phyloP scores from a whole-genome alignment of 495 filamentous ascomycete genomes.

The Hypoxylon fuscum region DNA sequence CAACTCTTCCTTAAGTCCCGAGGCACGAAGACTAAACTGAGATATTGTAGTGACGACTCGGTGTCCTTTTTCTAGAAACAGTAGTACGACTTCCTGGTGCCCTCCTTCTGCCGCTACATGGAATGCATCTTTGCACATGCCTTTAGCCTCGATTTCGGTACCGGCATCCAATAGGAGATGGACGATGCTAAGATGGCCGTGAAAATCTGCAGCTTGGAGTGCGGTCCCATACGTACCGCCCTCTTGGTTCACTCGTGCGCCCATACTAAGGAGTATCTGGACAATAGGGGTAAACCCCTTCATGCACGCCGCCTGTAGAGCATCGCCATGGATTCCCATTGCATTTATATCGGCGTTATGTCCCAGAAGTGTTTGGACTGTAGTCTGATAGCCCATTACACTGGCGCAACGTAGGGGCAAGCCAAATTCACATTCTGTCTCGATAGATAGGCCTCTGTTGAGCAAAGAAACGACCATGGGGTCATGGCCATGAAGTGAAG shows the following conservation, averaged over 20 bases:
- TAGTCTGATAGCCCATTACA: not conserved
- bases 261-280: not conserved
- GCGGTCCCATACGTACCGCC: not conserved
- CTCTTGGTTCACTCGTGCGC: not conserved
- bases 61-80: not conserved
- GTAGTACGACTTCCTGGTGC: not conserved
- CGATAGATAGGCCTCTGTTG: not conserved
- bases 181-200: not conserved
- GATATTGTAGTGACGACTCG: not conserved
- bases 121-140: not conserved
- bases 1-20: not conserved
- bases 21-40: not conserved
- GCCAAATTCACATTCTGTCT: not conserved
- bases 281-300: not conserved
- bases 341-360: not conserved
- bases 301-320: not conserved
- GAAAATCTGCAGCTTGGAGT: not conserved
- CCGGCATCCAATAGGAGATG: not conserved
- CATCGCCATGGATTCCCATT: not conserved
- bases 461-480: not conserved
- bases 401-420: not conserved
- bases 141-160: not conserved
- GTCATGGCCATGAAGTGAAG: not conserved
- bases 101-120: not conserved
- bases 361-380: not conserved